Conservation (phyloP, 768 basidiomycete genomes). For the Krasilnikovozyma curviuscula region DNA sequence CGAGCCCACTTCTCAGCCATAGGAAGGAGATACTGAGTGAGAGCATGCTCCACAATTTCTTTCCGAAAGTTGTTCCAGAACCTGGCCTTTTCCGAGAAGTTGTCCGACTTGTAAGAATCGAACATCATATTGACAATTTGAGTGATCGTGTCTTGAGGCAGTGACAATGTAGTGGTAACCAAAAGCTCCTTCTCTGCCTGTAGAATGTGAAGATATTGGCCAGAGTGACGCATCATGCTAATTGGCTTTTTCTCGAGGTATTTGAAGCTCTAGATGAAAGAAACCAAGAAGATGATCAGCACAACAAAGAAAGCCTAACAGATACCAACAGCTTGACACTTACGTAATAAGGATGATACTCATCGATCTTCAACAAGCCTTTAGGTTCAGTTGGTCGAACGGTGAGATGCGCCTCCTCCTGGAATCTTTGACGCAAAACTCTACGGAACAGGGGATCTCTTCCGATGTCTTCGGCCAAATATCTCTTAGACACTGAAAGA, state of each 20-base stretch:
- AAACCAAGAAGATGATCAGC: conserved; percentile 1
- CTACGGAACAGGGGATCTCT: conserved; percentile 77
- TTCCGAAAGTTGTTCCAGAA: conserved; percentile 80
- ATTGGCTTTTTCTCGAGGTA: conserved; percentile 68
- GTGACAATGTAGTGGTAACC: conserved; percentile 50
- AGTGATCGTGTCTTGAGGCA: conserved; percentile 44
- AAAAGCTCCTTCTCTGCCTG: conserved; percentile 76
- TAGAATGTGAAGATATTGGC: conserved; percentile 79
- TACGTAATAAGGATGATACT: conserved; percentile 33
- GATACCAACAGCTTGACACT: conserved; percentile 22
- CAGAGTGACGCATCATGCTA: conserved; percentile 42
- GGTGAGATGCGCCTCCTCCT: conserved; percentile 50
- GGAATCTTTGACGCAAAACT: conserved; percentile 55
- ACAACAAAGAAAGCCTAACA: neutral
- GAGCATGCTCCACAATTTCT: conserved; percentile 53
- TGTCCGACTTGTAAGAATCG: conserved; percentile 65
- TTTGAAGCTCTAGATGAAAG: conserved; percentile 59
- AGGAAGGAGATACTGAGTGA: conserved; percentile 67
- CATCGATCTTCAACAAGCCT: conserved; percentile 38
- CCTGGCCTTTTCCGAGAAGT: conserved; percentile 61
- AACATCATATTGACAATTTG: conserved; percentile 54
- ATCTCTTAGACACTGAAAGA: conserved; percentile 43
- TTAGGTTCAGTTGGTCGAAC: conserved; percentile 76
- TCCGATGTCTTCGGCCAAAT: conserved; percentile 72
- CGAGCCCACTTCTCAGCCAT: conserved; percentile 69